Conservation (phyloP, 306 rosid genomes). For the Parietaria judaica region DNA sequence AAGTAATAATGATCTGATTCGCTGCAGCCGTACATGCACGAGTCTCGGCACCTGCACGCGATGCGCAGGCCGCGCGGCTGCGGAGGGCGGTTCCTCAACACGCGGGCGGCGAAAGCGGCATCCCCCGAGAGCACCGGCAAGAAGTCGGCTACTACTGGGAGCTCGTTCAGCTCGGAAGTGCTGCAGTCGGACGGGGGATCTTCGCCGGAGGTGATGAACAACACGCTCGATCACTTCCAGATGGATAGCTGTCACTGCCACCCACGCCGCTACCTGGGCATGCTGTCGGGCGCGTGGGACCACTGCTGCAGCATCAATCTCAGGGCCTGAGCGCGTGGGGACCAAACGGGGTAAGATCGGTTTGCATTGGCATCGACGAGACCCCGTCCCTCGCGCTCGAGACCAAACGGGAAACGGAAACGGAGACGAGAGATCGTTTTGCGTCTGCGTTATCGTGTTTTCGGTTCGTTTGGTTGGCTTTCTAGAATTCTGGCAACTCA, state of each 20-base stretch:
- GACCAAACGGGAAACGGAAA: conserved; percentile 39
- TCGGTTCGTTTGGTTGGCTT: conserved; percentile 45
- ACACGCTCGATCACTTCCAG: conserved; percentile 26
- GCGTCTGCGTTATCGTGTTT: conserved; percentile 1
- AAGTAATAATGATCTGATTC: conserved; percentile 6
- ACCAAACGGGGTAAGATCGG: conserved; percentile 28
- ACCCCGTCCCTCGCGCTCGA: conserved; percentile 29
- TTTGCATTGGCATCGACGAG: conserved; percentile 9
- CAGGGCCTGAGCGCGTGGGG: conserved; percentile 40
- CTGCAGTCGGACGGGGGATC: conserved; percentile 66
- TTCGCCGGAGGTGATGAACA: conserved; percentile 37
- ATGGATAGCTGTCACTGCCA: conserved; percentile 38
- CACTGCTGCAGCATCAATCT: conserved; percentile 62
- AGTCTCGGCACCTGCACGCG: conserved; percentile 95
- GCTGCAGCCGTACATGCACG: conserved; percentile 89
- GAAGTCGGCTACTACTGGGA: conserved; percentile 24
- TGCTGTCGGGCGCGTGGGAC: conserved; percentile 40
- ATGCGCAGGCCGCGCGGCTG: conserved; percentile 89
- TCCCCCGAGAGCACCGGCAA: conserved; percentile 19
- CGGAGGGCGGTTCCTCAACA: conserved; percentile 90
- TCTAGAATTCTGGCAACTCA: conserved; percentile 40
- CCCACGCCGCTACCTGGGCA: conserved; percentile 12
- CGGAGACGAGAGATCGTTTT: background rate
- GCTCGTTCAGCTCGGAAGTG: conserved; percentile 62
- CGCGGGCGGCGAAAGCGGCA: conserved; percentile 26